Percentiles rank a stretch among this genome's conserved stretches.
These are phyloP conservation scores for Emergomyces orientalis DNA, from an alignment of 2,329 filamentous ascomycete genomes.

Conservation along the genomic window DNA sequence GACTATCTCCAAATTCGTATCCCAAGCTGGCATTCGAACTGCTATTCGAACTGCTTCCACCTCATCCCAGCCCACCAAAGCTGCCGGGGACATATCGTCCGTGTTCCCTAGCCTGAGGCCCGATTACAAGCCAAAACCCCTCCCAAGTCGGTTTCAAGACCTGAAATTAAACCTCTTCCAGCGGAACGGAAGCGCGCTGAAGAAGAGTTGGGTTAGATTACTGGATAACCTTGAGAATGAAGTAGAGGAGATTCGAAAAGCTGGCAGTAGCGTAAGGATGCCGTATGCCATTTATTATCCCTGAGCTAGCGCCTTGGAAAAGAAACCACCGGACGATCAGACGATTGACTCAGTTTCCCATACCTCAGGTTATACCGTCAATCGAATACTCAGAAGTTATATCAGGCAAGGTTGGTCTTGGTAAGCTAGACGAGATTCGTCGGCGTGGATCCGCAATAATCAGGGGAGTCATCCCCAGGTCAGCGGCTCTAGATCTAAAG, in stretches of 20 bases:
- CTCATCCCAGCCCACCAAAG: slow-evolving; percentile 32
- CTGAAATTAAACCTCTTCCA: slow-evolving; percentile 33
- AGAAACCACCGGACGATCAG: background rate
- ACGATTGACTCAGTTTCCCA: background rate
- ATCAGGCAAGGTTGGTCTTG: slow-evolving; percentile 14
- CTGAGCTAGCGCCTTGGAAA: background rate
- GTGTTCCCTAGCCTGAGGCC: slow-evolving; percentile 40
- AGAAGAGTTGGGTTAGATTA: background rate
- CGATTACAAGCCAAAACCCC: slow-evolving; percentile 34
- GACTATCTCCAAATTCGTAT: background rate
- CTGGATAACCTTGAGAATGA: background rate
- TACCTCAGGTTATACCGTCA: background rate
- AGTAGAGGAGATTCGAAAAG: background rate
- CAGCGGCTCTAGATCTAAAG: slow-evolving; percentile 57
- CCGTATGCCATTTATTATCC: background rate
- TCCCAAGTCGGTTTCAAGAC: slow-evolving; percentile 35
- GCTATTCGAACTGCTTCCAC: background rate
- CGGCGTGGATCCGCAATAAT: slow-evolving; percentile 54
- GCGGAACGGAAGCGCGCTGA: slow-evolving; percentile 16
- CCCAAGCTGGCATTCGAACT: background rate
- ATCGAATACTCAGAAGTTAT: background rate
- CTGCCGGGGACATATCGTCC: slow-evolving; percentile 40
- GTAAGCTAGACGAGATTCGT: slow-evolving; percentile 39
- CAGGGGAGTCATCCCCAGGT: slow-evolving; percentile 54
- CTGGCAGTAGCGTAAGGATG: background rate